Percentiles rank a stretch among this genome's conserved stretches.
phyloP scores from a whole-genome alignment of 441 rosid genomes.

The Pelargonium australe region DNA sequence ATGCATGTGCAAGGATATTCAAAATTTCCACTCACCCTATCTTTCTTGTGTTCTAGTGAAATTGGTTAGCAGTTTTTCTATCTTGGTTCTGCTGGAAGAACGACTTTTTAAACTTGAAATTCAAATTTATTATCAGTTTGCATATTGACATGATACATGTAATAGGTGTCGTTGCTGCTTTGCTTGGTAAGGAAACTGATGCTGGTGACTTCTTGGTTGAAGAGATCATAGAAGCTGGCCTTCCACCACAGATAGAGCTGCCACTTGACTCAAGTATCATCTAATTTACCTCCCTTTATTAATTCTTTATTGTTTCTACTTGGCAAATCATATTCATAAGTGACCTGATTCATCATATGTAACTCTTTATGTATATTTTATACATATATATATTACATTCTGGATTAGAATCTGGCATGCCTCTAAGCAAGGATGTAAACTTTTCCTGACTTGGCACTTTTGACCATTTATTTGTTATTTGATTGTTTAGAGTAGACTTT shows the following conservation, averaged over 20 bases:
- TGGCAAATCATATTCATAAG: background rate
- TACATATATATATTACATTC: background rate
- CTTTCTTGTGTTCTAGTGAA: constrained; percentile 5
- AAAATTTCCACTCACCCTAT: background rate
- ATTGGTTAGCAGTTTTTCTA: background rate
- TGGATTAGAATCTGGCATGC: background rate
- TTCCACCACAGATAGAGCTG: constrained; percentile 64
- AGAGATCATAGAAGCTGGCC: constrained; percentile 80
- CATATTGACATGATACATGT: constrained; percentile 17
- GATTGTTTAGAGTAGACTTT: background rate
- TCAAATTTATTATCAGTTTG: constrained; percentile 12
- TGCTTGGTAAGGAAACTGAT: constrained; percentile 82
- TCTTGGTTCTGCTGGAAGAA: constrained; percentile 8
- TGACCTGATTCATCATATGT: background rate
- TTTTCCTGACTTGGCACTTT: constrained; percentile 2
- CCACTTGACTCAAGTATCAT: constrained; percentile 51
- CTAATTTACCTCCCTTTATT: constrained; percentile 16
- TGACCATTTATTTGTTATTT: background rate
- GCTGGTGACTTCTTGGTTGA: constrained; percentile 74
- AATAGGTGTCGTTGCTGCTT: constrained; percentile 69
- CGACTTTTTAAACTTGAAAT: background rate
- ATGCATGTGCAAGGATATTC: background rate
- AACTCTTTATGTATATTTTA: background rate
- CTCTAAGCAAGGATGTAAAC: too few relatives aligned
- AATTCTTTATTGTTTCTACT: constrained; percentile 6